Base-by-base conservation (phyloP, 2,329 filamentous ascomycete genomes). In the Ramularia endophylla region DNA sequence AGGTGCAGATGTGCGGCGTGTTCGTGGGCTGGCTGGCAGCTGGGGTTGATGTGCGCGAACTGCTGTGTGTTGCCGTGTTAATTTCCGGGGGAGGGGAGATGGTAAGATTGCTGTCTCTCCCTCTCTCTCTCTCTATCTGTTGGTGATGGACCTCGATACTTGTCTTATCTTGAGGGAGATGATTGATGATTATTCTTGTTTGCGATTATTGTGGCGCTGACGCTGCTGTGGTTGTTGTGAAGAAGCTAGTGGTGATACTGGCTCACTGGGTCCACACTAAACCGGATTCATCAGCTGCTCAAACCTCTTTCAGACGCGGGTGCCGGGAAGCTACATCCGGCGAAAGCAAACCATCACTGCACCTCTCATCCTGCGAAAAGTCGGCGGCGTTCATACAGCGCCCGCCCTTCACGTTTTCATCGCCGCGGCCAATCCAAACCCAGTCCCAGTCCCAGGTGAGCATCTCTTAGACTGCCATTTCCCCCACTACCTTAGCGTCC, bases 11-110 rank as follows among this genome's bases (percentile, higher is more conserved):
- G 22, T 25, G 11, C 22, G 22, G 22, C 22, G 11, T 25, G 44
- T 19, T 32, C 27, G 36, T 38, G 36, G 43, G 36, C 19, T 37
- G 43, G 38, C 36, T 30, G 39, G 43, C 17, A 43, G 27, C 27
- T 13, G 41, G 46, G 43, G 36, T 29, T 38, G 27, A 28, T 31
- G 30, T 39, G 40, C 38, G 44, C 37, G 41, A 52, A 52, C 46
- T 49, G 41, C 46, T 50, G 49, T 41, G 25, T 35, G 39, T 39
- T 44, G 39, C 46, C 46, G 44, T 30, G 8, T 44, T 19, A 25
- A 25, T 25, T 25, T 25, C 22, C 22, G 22, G 6, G n/a, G n/a
- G n/a, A n/a, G n/a, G n/a, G n/a, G n/a, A n/a, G n/a, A n/a, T n/a
- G n/a, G n/a, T n/a, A n/a, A n/a, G n/a, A n/a, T n/a, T n/a, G n/a